Evolutionary conservation across 1,284 basidiomycete species (phyloP), one percentile per base, ranked within the genome.

Genomic region (Ceratobasidium sp.): DNA sequence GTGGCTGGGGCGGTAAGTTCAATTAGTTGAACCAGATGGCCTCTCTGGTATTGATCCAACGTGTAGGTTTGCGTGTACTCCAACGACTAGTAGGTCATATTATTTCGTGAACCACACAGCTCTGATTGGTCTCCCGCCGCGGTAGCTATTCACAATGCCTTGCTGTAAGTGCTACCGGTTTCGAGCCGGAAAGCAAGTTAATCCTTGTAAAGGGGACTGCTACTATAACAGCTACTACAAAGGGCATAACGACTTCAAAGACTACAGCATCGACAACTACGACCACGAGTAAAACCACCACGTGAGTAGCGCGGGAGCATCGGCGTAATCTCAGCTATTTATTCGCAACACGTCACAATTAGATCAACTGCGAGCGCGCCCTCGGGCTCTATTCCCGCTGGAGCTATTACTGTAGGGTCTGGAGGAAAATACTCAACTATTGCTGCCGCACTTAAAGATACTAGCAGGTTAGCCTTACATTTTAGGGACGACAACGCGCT

Each of bases 361-460:
- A 58, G 56, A 5, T 58, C 56, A 4, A 28, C 53, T 2, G 51
- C 79, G 7, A 78, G 77, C 61, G 67, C 81, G 67, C 64, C 75
- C 6, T 64, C 77, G 53, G 81, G 67, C 63, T 83, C 70, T 80
- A 81, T 72, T 81, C 82, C 78, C 77, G 81, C 49, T 78, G 82
- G 78, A 73, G 78, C 77, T 77, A 79, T 15, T 77, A 70, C 68
- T 2, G 23, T 70, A 12, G 79, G 77, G 58, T 76, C 66, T 56
- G 76, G 70, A 55, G 78, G 61, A 51, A 80, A 71, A 75, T 77
- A 70, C 33, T 67, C 73, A 46, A 78, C 77, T 23, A 42, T 55
- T 40, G 56, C 71, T 5, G 78, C 64, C 39, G 56, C 68, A 7
- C 61, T 73, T 20, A 26, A 33, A 56, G 73, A 77, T 46, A 51